Evolutionary conservation across 441 rosid species (phyloP).

Genomic region (Biscutella laevigata): DNA sequence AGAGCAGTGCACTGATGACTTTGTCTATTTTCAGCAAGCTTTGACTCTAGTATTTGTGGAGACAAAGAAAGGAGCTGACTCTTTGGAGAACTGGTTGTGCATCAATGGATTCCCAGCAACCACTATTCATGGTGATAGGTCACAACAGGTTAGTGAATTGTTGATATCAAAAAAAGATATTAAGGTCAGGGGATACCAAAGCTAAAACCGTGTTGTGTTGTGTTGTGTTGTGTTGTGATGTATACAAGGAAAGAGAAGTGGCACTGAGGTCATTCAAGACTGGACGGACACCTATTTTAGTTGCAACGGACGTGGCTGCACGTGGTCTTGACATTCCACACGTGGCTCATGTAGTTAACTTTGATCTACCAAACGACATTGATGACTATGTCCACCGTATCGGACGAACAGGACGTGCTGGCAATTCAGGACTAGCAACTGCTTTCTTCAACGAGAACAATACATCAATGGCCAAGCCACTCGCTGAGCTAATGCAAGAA

Average conservation of each 20-base stretch:
- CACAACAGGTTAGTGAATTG: slow-evolving; percentile 45
- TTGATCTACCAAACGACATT: slow-evolving; percentile 32
- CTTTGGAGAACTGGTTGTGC: slow-evolving; percentile 49
- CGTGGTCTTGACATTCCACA: slow-evolving; percentile 34
- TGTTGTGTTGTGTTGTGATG: slow-evolving; percentile 10
- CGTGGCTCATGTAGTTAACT: slow-evolving; percentile 32
- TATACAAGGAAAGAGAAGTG: slow-evolving; percentile 30
- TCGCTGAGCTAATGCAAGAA: slow-evolving; percentile 80
- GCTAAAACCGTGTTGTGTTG: too few species aligned
- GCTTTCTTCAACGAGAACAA: slow-evolving; percentile 32
- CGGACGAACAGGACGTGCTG: slow-evolving; percentile 33
- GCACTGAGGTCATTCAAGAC: slow-evolving; percentile 32
- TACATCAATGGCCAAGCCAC: slow-evolving; percentile 31
- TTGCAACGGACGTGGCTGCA: slow-evolving; percentile 31
- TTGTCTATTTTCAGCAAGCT: slow-evolving; percentile 38
- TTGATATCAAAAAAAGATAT: not conserved
- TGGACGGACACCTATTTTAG: slow-evolving; percentile 29
- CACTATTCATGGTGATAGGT: slow-evolving; percentile 58
- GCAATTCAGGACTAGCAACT: slow-evolving; percentile 32
- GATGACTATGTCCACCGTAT: too few species aligned
- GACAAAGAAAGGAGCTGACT: slow-evolving; percentile 59
- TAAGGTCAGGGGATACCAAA: not conserved
- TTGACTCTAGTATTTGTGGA: slow-evolving; percentile 58
- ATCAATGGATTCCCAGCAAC: slow-evolving; percentile 63
- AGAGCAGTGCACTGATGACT: not conserved